phyloP scores from a whole-genome alignment of 352 stramenopile genomes.

The Aphanomyces stellatus region DNA sequence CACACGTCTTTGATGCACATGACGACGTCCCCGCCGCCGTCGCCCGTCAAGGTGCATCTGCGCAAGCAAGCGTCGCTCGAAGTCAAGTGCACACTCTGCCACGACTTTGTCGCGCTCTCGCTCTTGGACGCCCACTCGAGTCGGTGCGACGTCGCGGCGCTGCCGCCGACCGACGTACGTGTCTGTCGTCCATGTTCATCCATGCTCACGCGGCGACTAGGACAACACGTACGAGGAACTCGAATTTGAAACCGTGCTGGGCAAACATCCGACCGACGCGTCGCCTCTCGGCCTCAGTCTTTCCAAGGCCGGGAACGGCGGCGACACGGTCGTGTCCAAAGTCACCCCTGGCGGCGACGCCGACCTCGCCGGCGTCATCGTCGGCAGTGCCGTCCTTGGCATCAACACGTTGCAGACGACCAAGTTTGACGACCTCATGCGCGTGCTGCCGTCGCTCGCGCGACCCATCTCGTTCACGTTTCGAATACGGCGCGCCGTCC shows the following conservation, averaged over 20 bases:
- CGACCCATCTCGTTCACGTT: conserved; percentile 64
- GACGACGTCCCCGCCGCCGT: not conserved
- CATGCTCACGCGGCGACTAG: too few relatives aligned
- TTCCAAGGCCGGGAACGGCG: conserved; percentile 43
- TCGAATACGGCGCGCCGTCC: not conserved
- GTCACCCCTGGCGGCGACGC: conserved; percentile 46
- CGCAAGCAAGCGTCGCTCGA: conserved; percentile 15
- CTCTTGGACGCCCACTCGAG: conserved; percentile 56
- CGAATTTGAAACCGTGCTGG: conserved; percentile 8
- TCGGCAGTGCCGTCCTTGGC: conserved; percentile 68
- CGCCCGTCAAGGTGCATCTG: not conserved
- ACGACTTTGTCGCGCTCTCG: conserved; percentile 33
- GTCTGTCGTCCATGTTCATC: conserved; percentile 10
- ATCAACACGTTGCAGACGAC: conserved; percentile 49
- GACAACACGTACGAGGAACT: conserved; percentile 9
- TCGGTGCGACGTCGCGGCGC: conserved; percentile 36
- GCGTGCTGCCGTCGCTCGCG: conserved; percentile 30
- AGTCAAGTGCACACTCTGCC: conserved; percentile 71
- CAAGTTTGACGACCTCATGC: conserved; percentile 65
- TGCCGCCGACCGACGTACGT: conserved; percentile 23
- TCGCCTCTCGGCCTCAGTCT: conserved; percentile 60
- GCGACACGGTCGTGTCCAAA: conserved; percentile 64
- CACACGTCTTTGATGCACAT: conserved; percentile 4
- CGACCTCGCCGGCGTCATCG: conserved; percentile 45
- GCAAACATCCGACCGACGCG: not conserved